Conservation (phyloP, 1,284 basidiomycete species). For the Pholiota adiposa region DNA sequence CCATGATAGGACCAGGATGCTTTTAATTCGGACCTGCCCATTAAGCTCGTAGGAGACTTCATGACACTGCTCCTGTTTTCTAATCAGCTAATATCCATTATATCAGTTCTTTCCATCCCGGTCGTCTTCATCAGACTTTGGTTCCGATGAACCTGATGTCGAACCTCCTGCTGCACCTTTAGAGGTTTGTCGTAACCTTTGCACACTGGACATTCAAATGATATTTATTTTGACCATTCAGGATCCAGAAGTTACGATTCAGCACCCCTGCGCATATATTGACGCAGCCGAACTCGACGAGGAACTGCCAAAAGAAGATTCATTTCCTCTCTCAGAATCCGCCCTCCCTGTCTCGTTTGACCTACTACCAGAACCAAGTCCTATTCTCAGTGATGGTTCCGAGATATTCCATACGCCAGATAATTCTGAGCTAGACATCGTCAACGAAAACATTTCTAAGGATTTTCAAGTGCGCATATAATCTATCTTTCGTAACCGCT, state of each 20-base stretch:
- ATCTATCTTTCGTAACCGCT: not conserved
- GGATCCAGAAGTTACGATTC: not conserved
- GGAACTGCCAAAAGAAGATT: conserved; percentile 6
- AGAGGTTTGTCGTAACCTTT: not conserved
- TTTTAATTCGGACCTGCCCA: not conserved
- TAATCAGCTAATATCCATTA: not conserved
- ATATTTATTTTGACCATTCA: not conserved
- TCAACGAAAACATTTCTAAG: not conserved
- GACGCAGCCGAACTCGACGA: not conserved
- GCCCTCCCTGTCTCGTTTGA: conserved; percentile 15
- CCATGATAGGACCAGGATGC: conserved; percentile 2
- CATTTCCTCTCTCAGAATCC: conserved; percentile 17
- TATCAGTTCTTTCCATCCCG: not conserved
- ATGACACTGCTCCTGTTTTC: not conserved
- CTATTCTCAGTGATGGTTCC: conserved; percentile 9
- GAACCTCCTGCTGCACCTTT: not conserved
- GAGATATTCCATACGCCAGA: conserved; percentile 18
- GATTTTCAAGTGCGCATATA: conserved; percentile 29
- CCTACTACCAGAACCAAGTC: conserved; percentile 9
- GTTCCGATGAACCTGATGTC: not conserved
- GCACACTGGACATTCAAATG: no score
- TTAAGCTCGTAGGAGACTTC: conserved; percentile 1
- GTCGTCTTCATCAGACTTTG: not conserved
- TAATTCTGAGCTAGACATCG: conserved; percentile 9
- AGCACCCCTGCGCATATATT: not conserved